A percentile compares a stretch with the other conserved stretches of the same genome.
Evolutionary conservation across 192 early-diverging fungal genomes (phyloP).

Genomic region (Piromyces finnis): DNA sequence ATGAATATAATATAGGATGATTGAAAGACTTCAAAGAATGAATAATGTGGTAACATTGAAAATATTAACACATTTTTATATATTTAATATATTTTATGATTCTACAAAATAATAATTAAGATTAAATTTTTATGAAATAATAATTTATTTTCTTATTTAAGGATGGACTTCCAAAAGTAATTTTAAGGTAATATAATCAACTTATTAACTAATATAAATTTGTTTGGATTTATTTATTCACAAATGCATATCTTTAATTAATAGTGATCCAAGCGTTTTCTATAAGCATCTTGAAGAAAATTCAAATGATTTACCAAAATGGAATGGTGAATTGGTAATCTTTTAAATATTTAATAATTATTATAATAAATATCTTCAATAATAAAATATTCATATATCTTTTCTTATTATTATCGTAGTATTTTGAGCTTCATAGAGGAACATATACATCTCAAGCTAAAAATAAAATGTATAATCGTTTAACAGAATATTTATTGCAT

Average conservation of each 20-base stretch:
- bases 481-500: conserved; percentile 63
- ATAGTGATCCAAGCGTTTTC: conserved; percentile 59
- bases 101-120: too few species aligned
- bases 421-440: conserved; percentile 95
- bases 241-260: not conserved
- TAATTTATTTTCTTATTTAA: not conserved
- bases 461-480: conserved; percentile 74
- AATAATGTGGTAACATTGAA: conserved; percentile 30
- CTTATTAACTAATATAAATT: too few species aligned
- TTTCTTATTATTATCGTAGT: conserved; percentile 25
- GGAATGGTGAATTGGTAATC: conserved; percentile 83
- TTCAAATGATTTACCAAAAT: conserved; percentile 49
- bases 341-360: too few species aligned
- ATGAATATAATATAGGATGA: too few species aligned
- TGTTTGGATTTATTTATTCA: too few species aligned
- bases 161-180: conserved; percentile 58
- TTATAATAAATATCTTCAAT: too few species aligned
- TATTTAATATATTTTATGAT: too few species aligned
- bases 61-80: too few species aligned
- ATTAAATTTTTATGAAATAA: too few species aligned
- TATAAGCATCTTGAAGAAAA: conserved; percentile 60
- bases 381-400: too few species aligned
- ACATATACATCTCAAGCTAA: conserved; percentile 87
- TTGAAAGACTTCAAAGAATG: conserved; percentile 66
- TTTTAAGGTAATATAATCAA: conserved; percentile 9